A percentile compares a stretch with the other conserved stretches of the same genome.
Conservation (phyloP, 2,329 filamentous ascomycete genomes). For the Neofusicoccum laricinum region DNA sequence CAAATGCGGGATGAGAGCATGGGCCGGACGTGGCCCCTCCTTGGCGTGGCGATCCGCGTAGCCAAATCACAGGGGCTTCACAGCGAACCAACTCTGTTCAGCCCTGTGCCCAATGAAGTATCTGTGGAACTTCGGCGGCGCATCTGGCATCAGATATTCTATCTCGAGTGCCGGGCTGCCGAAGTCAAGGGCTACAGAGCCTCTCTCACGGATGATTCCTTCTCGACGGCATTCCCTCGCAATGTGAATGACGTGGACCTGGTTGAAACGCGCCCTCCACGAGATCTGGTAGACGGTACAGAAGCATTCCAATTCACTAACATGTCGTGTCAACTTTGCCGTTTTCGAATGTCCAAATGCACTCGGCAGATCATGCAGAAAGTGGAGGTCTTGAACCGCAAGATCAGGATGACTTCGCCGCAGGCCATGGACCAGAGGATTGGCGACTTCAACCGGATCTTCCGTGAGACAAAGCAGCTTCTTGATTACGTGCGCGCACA, state of each 20-base stretch:
- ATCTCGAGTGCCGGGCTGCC: constrained; percentile 36
- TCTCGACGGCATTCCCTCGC: constrained; percentile 34
- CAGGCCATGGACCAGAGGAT: neutral
- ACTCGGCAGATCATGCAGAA: constrained; percentile 32
- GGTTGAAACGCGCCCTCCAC: constrained; percentile 23
- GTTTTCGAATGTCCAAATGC: constrained; percentile 31
- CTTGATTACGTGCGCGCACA: neutral
- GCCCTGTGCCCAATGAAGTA: constrained; percentile 33
- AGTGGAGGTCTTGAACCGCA: constrained; percentile 25
- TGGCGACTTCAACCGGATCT: neutral
- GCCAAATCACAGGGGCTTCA: constrained; percentile 37
- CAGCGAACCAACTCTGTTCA: constrained; percentile 35
- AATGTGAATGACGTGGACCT: constrained; percentile 38
- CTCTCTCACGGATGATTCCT: constrained; percentile 33
- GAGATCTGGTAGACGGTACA: neutral
- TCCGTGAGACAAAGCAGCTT: neutral
- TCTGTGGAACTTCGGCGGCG: constrained; percentile 36
- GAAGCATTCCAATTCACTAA: constrained; percentile 22
- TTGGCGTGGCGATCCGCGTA: constrained; percentile 35
- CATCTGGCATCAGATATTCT: constrained; percentile 36
- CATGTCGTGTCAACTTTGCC: constrained; percentile 33
- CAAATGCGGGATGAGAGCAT: constrained; percentile 34
- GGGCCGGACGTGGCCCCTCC: constrained; percentile 37
- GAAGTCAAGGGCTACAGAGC: constrained; percentile 38
- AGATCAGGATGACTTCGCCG: neutral